Evolutionary conservation across 352 stramenopile genomes (phyloP).

Genomic region (Phytopythium montanum): DNA sequence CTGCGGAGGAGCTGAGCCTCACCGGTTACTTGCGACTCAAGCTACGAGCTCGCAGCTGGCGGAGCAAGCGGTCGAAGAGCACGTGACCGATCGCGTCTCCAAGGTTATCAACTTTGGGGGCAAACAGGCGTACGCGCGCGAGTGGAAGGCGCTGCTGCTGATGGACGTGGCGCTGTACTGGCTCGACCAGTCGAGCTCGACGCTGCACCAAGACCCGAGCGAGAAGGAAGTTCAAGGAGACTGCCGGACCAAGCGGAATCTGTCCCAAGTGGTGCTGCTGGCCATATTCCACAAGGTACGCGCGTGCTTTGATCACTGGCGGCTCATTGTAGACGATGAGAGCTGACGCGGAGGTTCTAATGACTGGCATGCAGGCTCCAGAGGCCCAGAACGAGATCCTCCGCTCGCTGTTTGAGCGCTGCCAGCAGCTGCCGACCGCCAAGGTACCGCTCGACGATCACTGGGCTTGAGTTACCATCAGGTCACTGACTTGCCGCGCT

Average conservation of each 20-base stretch:
- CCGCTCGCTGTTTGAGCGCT: constrained; percentile 30
- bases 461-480: not conserved
- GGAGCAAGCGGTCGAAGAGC: constrained; percentile 16
- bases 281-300: constrained; percentile 38
- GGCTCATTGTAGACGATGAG: not conserved
- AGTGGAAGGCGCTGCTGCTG: constrained; percentile 77
- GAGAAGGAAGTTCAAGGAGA: constrained; percentile 10
- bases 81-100: constrained; percentile 29
- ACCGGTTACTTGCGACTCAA: not conserved
- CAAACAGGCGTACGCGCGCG: constrained; percentile 52
- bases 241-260: constrained; percentile 13
- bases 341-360: not conserved
- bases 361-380: constrained; percentile 25
- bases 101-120: constrained; percentile 60
- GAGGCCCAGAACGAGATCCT: constrained; percentile 53
- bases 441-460: constrained; percentile 18
- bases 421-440: constrained; percentile 18
- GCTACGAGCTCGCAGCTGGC: not conserved
- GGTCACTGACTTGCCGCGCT: not conserved
- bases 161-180: constrained; percentile 72
- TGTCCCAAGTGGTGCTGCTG: constrained; percentile 25
- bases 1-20: constrained; percentile 4
- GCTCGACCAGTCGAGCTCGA: constrained; percentile 25
- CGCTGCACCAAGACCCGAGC: not conserved
- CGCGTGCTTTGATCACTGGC: constrained; percentile 1